phyloP scores from a whole-genome alignment of 1,284 basidiomycete genomes.

The Ceratobasidium sp. region DNA sequence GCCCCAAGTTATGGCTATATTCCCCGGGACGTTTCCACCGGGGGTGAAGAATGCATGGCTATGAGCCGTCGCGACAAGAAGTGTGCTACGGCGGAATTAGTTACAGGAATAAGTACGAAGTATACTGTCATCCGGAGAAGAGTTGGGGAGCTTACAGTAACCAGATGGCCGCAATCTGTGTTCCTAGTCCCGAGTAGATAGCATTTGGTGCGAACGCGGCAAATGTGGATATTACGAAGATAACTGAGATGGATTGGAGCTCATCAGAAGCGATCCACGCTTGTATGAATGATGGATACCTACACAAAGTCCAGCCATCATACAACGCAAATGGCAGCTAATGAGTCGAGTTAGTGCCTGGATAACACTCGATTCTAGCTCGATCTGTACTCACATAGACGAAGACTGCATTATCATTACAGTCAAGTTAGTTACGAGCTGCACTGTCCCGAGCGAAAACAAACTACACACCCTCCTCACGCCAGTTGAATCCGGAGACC shows the following conservation, averaged over 20 bases:
- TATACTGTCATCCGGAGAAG: neutral
- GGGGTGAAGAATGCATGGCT: constrained; percentile 41
- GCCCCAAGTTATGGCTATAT: constrained; percentile 40
- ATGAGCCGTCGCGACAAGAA: constrained; percentile 42
- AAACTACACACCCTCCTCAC: constrained; percentile 41
- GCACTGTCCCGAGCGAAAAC: neutral
- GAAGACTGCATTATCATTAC: constrained; percentile 41
- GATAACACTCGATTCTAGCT: neutral
- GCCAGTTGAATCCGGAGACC: constrained; percentile 42
- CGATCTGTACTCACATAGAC: constrained; percentile 41
- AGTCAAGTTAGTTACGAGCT: constrained; percentile 8
- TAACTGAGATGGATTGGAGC: constrained; percentile 16
- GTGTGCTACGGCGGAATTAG: constrained; percentile 8
- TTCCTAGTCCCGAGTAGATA: constrained; percentile 40
- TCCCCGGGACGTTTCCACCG: constrained; percentile 43
- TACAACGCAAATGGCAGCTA: constrained; percentile 44
- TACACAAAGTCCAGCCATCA: constrained; percentile 44
- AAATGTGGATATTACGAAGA: constrained; percentile 43
- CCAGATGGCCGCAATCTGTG: constrained; percentile 45
- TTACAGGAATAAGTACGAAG: neutral
- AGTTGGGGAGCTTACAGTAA: constrained; percentile 41
- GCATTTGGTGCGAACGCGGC: constrained; percentile 44
- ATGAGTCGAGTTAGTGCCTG: constrained; percentile 16
- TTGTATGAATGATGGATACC: constrained; percentile 6
- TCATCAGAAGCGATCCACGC: neutral